These are phyloP conservation scores for Sporisorium graminicola DNA, from an alignment of 1,284 basidiomycete genomes.

Conservation along the genomic window DNA sequence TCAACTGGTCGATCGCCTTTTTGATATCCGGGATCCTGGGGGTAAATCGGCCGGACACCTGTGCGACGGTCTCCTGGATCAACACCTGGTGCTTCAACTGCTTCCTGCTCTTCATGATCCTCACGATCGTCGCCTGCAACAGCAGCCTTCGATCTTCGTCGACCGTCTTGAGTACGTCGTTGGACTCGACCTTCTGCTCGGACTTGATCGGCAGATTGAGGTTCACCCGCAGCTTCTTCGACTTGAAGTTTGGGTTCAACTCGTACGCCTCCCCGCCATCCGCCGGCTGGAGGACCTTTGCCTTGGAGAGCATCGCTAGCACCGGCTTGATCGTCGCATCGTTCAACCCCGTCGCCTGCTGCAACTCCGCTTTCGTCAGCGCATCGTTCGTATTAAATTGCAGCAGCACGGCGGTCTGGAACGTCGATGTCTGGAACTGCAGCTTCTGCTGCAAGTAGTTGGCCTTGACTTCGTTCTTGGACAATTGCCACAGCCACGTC, in stretches of 20 bases:
- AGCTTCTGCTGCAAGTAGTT: conserved; percentile 94
- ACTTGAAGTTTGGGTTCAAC: conserved; percentile 81
- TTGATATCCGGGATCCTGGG: conserved; percentile 90
- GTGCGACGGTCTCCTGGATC: conserved; percentile 92
- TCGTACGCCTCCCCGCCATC: conserved; percentile 82
- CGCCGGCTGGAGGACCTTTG: conserved; percentile 81
- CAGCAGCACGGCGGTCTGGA: conserved; percentile 92
- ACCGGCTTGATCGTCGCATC: conserved; percentile 88
- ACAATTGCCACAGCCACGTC: conserved; percentile 98
- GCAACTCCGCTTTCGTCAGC: conserved; percentile 83
- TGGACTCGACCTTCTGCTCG: conserved; percentile 90
- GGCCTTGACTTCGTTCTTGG: conserved; percentile 93
- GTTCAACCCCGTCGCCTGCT: conserved; percentile 83
- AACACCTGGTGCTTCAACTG: conserved; percentile 95
- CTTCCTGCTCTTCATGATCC: conserved; percentile 96
- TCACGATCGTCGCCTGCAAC: conserved; percentile 96
- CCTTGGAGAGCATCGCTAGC: conserved; percentile 85
- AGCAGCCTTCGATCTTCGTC: conserved; percentile 98
- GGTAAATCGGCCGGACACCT: conserved; percentile 87
- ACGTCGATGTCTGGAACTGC: conserved; percentile 93
- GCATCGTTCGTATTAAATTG: conserved; percentile 92
- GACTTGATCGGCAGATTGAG: conserved; percentile 94
- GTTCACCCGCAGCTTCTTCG: conserved; percentile 87
- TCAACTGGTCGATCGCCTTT: conserved; percentile 91
- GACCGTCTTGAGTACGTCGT: conserved; percentile 92